These are phyloP conservation scores for Podila clonocystis DNA, from an alignment of 192 early-diverging fungal species.

Conservation along the genomic window DNA sequence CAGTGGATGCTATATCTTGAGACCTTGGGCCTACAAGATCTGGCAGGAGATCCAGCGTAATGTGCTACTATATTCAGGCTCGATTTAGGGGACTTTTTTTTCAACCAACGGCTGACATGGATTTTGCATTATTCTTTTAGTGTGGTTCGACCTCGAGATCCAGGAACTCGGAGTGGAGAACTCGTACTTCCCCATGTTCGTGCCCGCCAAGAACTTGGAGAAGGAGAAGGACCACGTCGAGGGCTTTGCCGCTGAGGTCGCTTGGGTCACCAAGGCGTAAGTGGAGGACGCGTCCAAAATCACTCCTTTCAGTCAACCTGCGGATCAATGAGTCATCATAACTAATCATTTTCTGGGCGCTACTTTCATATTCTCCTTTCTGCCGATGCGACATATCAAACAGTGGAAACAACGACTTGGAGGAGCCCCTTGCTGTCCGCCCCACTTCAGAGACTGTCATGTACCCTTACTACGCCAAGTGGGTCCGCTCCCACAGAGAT, in stretches of 20 bases:
- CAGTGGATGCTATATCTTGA: constrained; percentile 98
- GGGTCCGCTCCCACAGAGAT: constrained; percentile 98
- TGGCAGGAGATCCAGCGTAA: constrained; percentile 96
- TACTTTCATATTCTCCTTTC: background rate
- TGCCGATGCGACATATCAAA: constrained; percentile 7
- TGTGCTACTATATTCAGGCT: constrained; percentile 2
- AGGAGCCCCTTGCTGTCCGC: constrained; percentile 97
- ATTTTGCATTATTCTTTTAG: constrained; percentile 40
- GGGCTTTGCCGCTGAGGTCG: constrained; percentile 99
- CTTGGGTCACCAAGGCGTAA: constrained; percentile 97
- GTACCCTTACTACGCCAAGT: constrained; percentile 99
- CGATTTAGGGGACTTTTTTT: constrained; percentile 1
- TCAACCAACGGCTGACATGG: too few species aligned
- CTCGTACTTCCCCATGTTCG: constrained; percentile 99
- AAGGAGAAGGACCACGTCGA: constrained; percentile 99
- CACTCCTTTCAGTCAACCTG: background rate
- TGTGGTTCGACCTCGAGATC: constrained; percentile 92
- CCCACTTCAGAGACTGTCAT: constrained; percentile 99
- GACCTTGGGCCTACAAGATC: constrained; percentile 94
- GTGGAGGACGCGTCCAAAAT: constrained; percentile 15
- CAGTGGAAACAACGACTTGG: constrained; percentile 86
- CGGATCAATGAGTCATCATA: background rate
- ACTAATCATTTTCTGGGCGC: background rate
- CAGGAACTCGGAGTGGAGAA: constrained; percentile 94
- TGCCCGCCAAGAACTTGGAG: constrained; percentile 86